Evolutionary conservation across 2,329 filamentous ascomycete species (phyloP).

Genomic region (Trichophyton benhamiae): DNA sequence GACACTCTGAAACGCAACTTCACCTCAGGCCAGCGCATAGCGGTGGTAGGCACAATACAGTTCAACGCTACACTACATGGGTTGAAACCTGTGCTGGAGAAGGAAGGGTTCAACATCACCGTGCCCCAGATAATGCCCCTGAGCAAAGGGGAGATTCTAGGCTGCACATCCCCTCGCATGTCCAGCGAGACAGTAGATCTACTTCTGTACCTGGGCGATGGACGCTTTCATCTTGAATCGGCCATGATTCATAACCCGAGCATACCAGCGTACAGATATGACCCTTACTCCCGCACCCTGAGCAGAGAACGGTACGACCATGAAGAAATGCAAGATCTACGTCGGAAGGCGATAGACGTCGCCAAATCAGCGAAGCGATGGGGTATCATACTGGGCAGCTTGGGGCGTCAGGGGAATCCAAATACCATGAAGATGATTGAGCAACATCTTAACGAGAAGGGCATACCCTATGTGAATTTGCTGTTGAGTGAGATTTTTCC

Average conservation of each 20-base stretch:
- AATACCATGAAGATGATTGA: slow-evolving; percentile 84
- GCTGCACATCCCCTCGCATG: slow-evolving; percentile 85
- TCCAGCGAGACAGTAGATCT: slow-evolving; percentile 52
- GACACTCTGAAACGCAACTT: slow-evolving; percentile 85
- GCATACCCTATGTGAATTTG: slow-evolving; percentile 72
- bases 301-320: slow-evolving; percentile 89
- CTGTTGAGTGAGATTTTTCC: slow-evolving; percentile 93
- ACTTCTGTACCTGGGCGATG: slow-evolving; percentile 82
- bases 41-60: slow-evolving; percentile 92
- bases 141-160: slow-evolving; percentile 89
- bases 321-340: slow-evolving; percentile 73
- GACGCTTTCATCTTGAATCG: slow-evolving; percentile 89
- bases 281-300: slow-evolving; percentile 85
- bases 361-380: slow-evolving; percentile 73
- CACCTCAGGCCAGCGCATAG: slow-evolving; percentile 68
- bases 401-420: slow-evolving; percentile 90
- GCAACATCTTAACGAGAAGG: slow-evolving; percentile 54
- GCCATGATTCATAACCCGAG: slow-evolving; percentile 97
- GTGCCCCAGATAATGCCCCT: slow-evolving; percentile 88
- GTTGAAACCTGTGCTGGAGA: slow-evolving; percentile 62
- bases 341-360: slow-evolving; percentile 60
- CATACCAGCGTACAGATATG: slow-evolving; percentile 87
- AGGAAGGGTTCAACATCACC: slow-evolving; percentile 70
- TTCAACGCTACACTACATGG: slow-evolving; percentile 96
- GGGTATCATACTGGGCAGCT: slow-evolving; percentile 85